Base-by-base conservation (phyloP, 352 stramenopile genomes). In the Globisporangium rhizosaccharum region DNA sequence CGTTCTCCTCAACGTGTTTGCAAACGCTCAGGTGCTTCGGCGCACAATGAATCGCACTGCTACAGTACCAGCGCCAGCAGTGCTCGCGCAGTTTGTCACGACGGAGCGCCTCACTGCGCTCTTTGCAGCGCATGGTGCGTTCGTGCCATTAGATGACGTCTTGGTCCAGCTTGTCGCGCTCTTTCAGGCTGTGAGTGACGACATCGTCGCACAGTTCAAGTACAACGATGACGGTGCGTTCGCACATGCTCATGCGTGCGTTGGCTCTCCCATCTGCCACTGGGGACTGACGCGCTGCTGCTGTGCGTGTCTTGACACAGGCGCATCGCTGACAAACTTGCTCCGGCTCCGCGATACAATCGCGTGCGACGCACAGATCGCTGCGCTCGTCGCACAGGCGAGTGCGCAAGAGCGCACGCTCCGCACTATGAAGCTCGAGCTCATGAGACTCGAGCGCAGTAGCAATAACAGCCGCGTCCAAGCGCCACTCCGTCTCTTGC, bases 151-250 rank as follows among this genome's bases (percentile, higher is more conserved):
- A 2, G 81, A 92, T 36, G 57, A 70, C 3, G 66, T 91, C 26
- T 63, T 93, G 20, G 54, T 59, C 14, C 69, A 53, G 44, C 49
- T 77, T 26, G 62, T 93, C 2, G 57, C 86, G 26, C 36, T 68
- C 0, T 90, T 90, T 41, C 63, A 71, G 20, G 63, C 75, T 15
- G 63, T 94, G 4, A 61, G 75, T 3, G 79, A 90, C 52, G 82
- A 94, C 46, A 90, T 92, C 42, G 63, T 88, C 12, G 76, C 80
- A 3, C 73, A 88, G 58, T 91, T 86, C 68, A 94, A 94, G 51
- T 90, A 81, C 67, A 87, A 88, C 50, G 84, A 94, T 37, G 82
- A 94, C 51, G 82, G 79, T 88, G 58, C n/a, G 63, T 53, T 6
- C n/a, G 10, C 1, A 14, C 25, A 23, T 23, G 23, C 23, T 23